phyloP scores from a whole-genome alignment of 257 asterid genomes.

The Fraxinus pennsylvanica region DNA sequence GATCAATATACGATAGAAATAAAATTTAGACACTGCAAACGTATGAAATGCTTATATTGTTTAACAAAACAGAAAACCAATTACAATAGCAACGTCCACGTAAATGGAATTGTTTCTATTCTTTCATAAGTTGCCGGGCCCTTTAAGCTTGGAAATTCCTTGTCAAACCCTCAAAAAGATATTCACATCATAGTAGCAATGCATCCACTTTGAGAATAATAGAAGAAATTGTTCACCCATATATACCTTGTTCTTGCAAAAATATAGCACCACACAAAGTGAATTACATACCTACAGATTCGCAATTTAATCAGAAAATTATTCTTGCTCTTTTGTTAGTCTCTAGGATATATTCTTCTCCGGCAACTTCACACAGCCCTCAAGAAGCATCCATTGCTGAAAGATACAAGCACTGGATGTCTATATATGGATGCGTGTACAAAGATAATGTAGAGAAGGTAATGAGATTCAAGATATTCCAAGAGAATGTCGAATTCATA shows the following conservation, averaged over 20 bases:
- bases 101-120: background rate
- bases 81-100: background rate
- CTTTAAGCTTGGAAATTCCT: too few relatives aligned
- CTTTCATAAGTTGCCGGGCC: background rate
- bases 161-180: too few relatives aligned
- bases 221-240: background rate
- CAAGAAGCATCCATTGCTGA: conserved; percentile 32
- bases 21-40: too few relatives aligned
- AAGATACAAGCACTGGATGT: conserved; percentile 43
- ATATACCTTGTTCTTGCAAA: background rate
- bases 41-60: background rate
- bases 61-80: background rate
- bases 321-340: conserved; percentile 22
- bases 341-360: conserved; percentile 29
- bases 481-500: conserved; percentile 36
- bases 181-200: too few relatives aligned
- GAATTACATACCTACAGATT: background rate
- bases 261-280: background rate
- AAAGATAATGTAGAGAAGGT: conserved; percentile 41
- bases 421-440: conserved; percentile 35
- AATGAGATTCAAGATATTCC: conserved; percentile 40
- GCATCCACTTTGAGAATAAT: too few relatives aligned
- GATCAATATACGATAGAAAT: too few relatives aligned
- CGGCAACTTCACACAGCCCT: conserved; percentile 22
- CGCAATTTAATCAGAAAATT: conserved; percentile 5